Evolutionary conservation across 2,329 filamentous ascomycete species (phyloP), one percentile per base, ranked within the genome.

Genomic region (Cordyceps javanica): DNA sequence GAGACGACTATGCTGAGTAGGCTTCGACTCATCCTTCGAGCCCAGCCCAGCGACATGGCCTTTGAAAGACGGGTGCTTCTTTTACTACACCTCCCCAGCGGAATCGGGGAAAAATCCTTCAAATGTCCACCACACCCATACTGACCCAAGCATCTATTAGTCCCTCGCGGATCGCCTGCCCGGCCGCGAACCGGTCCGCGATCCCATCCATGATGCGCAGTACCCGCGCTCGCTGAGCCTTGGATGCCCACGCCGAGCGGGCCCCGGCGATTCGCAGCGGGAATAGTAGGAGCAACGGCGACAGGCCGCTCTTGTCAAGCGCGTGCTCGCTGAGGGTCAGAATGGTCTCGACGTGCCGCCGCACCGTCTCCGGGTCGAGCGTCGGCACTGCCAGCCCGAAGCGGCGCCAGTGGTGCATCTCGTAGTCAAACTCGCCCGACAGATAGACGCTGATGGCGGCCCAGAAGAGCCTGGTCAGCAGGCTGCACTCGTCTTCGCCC

Each of bases 401-500:
- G 0, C 42, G 45, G 0, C 64, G 59, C 71, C 71, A 73, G 19
- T 66, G 61, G 8, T 49, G 23, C 2, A 69, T 63, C 10, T 72
- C 69, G 14, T 73, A 73, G 58, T 73, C 71, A 32, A 70, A 73
- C 2, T 69, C 64, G 0, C 71, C 71, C 0, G 72, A 73, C 5
- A 73, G 64, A 34, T 73, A 73, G 6, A 73, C 70, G 46, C 70
- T 72, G 2, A 66, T 70, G 5, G 72, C 68, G 0, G 71, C 63
- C 25, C 63, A 65, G 56, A 68, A 72, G 3, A 66, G 25, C 0
- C 28, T 57, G 0, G 66, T 60, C 3, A 73, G 51, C 0, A 64
- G 34, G 8, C 55, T 52, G 36, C 69, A 66, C 2, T 54, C 51
- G 3, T 62, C 52, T 7, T 45, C 32, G 16, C 46, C 30, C 14